Evolutionary conservation across 257 asterid genomes (phyloP).

Genomic region (Datura wrightii): DNA sequence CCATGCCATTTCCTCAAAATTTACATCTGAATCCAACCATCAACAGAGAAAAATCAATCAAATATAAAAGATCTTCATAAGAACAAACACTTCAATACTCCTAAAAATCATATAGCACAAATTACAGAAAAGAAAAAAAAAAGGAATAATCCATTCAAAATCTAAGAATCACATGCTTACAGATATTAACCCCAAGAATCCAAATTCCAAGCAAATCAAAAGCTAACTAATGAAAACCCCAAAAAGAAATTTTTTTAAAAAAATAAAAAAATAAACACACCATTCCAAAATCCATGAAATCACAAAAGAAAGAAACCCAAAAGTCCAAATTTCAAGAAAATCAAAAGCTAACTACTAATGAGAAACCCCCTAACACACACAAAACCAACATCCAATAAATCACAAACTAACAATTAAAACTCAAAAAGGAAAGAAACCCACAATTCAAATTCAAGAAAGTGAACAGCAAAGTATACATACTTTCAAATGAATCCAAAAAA

Average conservation of each 20-base stretch:
- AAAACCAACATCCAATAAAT: not conserved
- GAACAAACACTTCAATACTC: slow-evolving; percentile 6
- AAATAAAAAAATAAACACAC: not conserved
- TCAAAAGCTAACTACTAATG: not conserved
- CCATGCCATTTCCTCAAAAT: not conserved
- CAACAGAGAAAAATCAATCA: not conserved
- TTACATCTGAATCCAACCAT: not conserved
- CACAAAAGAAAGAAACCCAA: not conserved
- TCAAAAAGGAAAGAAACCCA: not conserved
- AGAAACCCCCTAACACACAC: not conserved
- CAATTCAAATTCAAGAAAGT: not conserved
- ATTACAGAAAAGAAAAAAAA: not conserved
- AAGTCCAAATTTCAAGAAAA: not conserved
- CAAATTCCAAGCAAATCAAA: slow-evolving; percentile 11
- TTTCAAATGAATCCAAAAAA: not conserved
- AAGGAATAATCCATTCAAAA: not conserved
- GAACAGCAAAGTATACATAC: slow-evolving; percentile 8
- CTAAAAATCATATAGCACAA: not conserved
- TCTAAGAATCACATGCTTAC: not conserved
- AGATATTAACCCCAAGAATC: not conserved
- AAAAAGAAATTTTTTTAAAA: too few relatives aligned
- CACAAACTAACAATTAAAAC: not conserved
- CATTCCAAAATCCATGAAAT: not conserved
- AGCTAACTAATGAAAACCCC: not conserved
- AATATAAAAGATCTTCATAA: slow-evolving; percentile 8